Base-by-base conservation (phyloP, 2,329 filamentous ascomycete genomes). In the Ophiostoma montium region DNA sequence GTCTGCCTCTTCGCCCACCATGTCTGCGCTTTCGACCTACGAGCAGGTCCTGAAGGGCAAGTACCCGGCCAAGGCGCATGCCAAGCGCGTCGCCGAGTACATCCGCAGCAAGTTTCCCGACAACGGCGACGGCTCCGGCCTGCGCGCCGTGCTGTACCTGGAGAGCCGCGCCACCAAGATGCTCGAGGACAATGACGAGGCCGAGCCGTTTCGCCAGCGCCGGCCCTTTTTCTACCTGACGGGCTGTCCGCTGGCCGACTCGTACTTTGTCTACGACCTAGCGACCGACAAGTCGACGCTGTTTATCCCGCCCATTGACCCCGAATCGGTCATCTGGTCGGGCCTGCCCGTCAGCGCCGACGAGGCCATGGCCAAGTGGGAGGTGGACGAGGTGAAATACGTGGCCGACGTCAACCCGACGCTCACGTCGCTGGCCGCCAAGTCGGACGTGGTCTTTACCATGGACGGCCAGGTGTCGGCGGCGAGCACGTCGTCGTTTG, bases 201-300 rank as follows among this genome's bases (percentile, higher is more conserved):
- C 82, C 8, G 76, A 80, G 59, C 86, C 80, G 21, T 95, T 95
- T 64, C 76, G 86, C 56, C 89, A 95, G 67, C 85, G 89, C 54
- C 82, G 92, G 49, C 86, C 80, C 64, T 98, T 98, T 70, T 95
- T 85, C 76, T 98, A 98, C 66, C 72, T 96, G 41, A 90, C 86
- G 21, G 92, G 92, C 57, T 94, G 71, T 61, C 75, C 80, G 54
- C 73, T 94, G 30, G 76, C 89, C 52, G 88, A 95, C 65, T 83
- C 83, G 59, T 81, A 82, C 62, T 76, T 87, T 52, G 75, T 82
- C 50, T 95, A 95, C 70, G 82, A 95, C 56, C 82, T 94, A 51
- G 70, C 75, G 42, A 73, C 77, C 44, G 75, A 80, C 55, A 78
- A 80, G 57, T 76, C 89, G 2, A 58, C 58, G 1, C 53, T 62